Evolutionary conservation across 306 rosid genomes (phyloP), one percentile per base, ranked within the genome.

Genomic region (Prunus campanulata): DNA sequence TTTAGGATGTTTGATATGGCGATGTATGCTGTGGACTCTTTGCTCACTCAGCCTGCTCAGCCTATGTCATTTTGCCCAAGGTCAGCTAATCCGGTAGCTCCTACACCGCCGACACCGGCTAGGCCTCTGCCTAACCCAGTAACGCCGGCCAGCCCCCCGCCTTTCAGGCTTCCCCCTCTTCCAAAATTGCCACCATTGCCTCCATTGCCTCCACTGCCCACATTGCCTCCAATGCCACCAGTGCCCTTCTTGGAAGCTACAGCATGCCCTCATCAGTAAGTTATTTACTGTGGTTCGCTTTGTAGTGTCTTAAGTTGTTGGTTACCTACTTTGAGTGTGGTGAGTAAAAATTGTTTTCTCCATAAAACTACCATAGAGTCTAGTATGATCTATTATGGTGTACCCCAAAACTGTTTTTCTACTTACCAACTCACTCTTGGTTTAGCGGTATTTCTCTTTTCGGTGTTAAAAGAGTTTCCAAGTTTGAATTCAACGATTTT

Each of bases 221-320:
- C 74, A 6, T 5, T 84, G 51, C 80, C 78, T 12, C 81, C 80
- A 19, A n/a, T 78, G 85, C 85, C 87, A 14, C 91, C 93, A 24
- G 11, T 67, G 22, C 91, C 88, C n/a, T 85, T 85, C 52, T 52
- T 77, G 74, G 87, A 87, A 71, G 91, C 93, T 70, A 88, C 97
- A 73, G 90, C 97, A 25, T 93, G 98, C 65, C 81, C 91, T 66
- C 81, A 85, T 44, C 73, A 79, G 98, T 91, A 86, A 88, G 97
- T 86, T 74, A 20, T 67, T 48, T 18, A 18, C 57, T 4, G 16
- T 3, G 18, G 68, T 19, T 25, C 0, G 11, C 19, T 2, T 10
- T 48, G 52, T 12, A 48, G 15, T 48, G 52, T 13, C 52, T 48
- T 48, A 39, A 48, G 12, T 12, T 48, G 16, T 48, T 48, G 52